Conservation (phyloP, 805 yeast species). For the Yarrowia alimentaria region DNA sequence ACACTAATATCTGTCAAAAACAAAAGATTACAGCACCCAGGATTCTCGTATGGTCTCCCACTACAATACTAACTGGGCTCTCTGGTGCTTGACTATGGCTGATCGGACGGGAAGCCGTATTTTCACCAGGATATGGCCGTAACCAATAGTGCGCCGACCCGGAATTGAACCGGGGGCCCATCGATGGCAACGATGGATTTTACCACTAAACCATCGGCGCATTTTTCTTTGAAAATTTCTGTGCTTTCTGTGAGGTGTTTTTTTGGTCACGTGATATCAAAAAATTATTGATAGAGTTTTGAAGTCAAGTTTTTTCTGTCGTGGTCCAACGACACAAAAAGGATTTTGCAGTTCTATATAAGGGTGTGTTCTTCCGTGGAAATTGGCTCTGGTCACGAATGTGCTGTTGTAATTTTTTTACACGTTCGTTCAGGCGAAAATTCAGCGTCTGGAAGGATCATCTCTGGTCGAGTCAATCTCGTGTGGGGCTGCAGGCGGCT, state of each 20-base stretch:
- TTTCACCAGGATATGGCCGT: slow-evolving; percentile 28
- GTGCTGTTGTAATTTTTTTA: no score
- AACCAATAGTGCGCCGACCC: slow-evolving; percentile 26
- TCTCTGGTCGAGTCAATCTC: no score
- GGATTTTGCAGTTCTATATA: no score
- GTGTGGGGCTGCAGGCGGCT: no score
- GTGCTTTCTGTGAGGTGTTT: neutral
- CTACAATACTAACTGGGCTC: slow-evolving; percentile 27
- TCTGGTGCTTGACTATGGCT: slow-evolving; percentile 28
- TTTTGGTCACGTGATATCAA: neutral
- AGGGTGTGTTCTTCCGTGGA: no score
- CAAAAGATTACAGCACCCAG: slow-evolving; percentile 28
- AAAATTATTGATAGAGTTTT: no score
- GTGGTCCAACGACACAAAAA: no score
- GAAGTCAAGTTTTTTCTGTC: no score
- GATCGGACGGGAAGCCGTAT: slow-evolving; percentile 28
- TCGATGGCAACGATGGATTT: slow-evolving; percentile 27
- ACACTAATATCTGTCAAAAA: no score
- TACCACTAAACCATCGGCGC: slow-evolving; percentile 27
- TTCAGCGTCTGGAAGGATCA: no score
- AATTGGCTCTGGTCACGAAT: no score
- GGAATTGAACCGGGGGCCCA: slow-evolving; percentile 27
- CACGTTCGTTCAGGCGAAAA: no score
- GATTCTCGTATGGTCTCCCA: slow-evolving; percentile 28
- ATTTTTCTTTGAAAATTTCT: neutral